Conservation (phyloP, 768 basidiomycete species). For the Mycena kentingensis region DNA sequence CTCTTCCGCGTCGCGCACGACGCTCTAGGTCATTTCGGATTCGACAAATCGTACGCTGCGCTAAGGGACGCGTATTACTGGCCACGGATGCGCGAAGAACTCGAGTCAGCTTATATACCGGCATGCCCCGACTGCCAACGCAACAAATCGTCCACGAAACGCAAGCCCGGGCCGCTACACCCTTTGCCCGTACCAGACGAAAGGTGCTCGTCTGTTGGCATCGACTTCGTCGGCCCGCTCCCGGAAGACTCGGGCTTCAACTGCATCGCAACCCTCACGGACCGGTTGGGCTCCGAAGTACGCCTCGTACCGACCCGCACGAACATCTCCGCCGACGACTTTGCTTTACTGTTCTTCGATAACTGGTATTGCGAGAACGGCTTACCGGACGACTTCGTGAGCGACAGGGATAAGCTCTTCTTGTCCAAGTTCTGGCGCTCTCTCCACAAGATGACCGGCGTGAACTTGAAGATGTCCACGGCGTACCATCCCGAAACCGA, state of each 20-base stretch:
- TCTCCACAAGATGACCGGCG: too few species aligned
- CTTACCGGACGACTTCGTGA: conserved; percentile 25
- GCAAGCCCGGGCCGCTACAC: conserved; percentile 28
- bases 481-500: conserved; percentile 36
- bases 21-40: conserved; percentile 20
- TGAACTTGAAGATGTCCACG: conserved; percentile 29
- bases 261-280: conserved; percentile 29
- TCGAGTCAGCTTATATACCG: conserved; percentile 24
- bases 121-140: conserved; percentile 29
- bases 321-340: conserved; percentile 17
- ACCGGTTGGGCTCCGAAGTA: conserved; percentile 20
- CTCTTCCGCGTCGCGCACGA: conserved; percentile 1
- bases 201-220: too few species aligned
- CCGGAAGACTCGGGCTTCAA: conserved; percentile 30
- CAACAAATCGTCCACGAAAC: conserved; percentile 27
- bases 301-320: conserved; percentile 13
- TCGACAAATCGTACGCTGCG: conserved; percentile 19
- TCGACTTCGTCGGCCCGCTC: conserved; percentile 37
- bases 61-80: conserved; percentile 15
- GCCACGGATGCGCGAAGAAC: neutral
- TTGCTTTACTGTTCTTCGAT: conserved; percentile 29
- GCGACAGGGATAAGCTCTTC: conserved; percentile 29
- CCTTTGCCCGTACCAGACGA: conserved; percentile 23
- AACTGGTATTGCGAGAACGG: conserved; percentile 36
- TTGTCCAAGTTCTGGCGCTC: conserved; percentile 33